phyloP scores from a whole-genome alignment of 2,329 filamentous ascomycete species.

The Colletotrichum falcatum region DNA sequence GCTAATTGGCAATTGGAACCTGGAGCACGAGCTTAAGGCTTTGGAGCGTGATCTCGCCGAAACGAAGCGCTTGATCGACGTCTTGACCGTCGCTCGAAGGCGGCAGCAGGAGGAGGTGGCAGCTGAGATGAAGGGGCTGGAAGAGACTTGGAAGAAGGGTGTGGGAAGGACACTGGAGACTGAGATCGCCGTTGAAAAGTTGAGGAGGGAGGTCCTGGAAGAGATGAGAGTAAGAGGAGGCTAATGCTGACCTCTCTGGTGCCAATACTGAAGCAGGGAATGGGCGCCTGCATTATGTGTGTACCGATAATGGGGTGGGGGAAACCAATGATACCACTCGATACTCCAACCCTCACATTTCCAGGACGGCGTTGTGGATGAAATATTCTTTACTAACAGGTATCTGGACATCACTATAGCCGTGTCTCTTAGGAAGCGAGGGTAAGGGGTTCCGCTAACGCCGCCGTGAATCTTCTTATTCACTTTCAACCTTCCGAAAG shows the following conservation, averaged over 20 bases:
- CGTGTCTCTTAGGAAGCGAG: slow-evolving; percentile 52
- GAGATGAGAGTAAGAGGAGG: slow-evolving; percentile 57
- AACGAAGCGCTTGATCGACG: slow-evolving; percentile 76
- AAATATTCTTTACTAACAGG: slow-evolving; percentile 44
- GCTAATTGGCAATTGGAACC: slow-evolving; percentile 84
- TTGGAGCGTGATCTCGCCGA: slow-evolving; percentile 82
- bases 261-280: background rate
- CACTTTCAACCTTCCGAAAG: slow-evolving; percentile 28
- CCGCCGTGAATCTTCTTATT: slow-evolving; percentile 36
- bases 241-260: background rate
- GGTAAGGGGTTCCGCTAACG: slow-evolving; percentile 48
- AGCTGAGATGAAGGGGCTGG: slow-evolving; percentile 79
- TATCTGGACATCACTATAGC: slow-evolving; percentile 53
- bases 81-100: slow-evolving; percentile 77
- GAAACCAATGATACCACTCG: slow-evolving; percentile 31
- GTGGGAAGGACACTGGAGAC: slow-evolving; percentile 86
- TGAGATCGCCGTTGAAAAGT: slow-evolving; percentile 82
- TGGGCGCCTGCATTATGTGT: background rate
- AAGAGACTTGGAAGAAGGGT: slow-evolving; percentile 83
- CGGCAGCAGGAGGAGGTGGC: slow-evolving; percentile 76
- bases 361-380: background rate
- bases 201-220: slow-evolving; percentile 76
- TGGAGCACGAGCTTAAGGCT: slow-evolving; percentile 76
- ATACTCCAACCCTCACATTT: background rate
- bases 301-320: slow-evolving; percentile 5